These are phyloP conservation scores for Chlamydomonas eustigma DNA, from an alignment of 139 green algal genomes.

Conservation along the genomic window DNA sequence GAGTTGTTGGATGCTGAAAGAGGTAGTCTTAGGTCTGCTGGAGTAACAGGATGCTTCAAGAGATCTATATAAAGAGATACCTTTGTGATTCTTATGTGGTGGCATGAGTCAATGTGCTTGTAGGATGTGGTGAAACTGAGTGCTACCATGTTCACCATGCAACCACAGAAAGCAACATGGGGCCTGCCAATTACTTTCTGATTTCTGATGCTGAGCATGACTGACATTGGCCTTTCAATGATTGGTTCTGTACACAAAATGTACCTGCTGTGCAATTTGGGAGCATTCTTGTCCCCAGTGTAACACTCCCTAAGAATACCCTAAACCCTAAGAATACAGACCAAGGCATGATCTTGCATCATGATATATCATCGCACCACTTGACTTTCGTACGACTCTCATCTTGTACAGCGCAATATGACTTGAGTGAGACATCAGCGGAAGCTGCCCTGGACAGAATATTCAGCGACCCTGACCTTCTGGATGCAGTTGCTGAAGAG, in stretches of 20 bases:
- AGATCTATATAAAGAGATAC: no score
- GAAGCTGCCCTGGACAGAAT: slow-evolving; percentile 21
- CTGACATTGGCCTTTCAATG: background rate
- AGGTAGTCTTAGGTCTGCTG: no score
- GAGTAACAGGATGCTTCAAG: no score
- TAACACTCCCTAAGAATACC: background rate
- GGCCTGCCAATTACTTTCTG: background rate
- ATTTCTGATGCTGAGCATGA: background rate
- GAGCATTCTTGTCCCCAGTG: background rate
- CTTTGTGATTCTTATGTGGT: no score
- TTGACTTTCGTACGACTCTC: background rate
- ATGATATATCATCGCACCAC: background rate
- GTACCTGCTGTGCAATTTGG: no score
- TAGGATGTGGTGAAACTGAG: background rate
- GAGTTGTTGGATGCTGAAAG: no score
- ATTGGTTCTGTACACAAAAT: background rate
- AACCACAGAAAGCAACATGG: background rate
- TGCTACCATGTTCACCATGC: background rate
- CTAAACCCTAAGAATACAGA: no score
- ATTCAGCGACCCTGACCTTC: slow-evolving; percentile 29
- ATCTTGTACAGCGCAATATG: slow-evolving; percentile 19
- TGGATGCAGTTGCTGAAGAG: slow-evolving; percentile 31
- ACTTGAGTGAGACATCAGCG: slow-evolving; percentile 9
- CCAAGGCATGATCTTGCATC: background rate
- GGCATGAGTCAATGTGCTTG: no score